These are phyloP conservation scores for Aureobasidium sp. DNA, from an alignment of 2,329 filamentous ascomycete genomes.

Conservation along the genomic window DNA sequence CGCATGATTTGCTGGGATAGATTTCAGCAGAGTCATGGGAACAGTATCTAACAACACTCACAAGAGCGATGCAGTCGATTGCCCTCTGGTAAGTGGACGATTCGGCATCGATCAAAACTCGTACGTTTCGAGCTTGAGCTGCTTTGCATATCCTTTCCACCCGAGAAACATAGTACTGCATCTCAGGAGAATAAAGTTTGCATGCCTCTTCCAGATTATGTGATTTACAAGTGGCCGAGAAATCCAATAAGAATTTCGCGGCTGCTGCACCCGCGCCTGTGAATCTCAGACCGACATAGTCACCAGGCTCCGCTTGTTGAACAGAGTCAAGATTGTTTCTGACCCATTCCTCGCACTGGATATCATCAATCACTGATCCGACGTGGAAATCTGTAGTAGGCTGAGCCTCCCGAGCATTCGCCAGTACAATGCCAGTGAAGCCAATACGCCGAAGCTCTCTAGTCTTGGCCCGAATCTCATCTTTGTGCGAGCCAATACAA, in stretches of 20 bases:
- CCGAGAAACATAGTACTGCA: background rate
- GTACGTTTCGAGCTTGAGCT: background rate
- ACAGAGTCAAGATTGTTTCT: constrained; percentile 1
- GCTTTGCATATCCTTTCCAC: background rate
- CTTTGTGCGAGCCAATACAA: background rate
- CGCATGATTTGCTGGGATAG: background rate
- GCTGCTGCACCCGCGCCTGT: constrained; percentile 3
- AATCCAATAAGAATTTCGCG: background rate
- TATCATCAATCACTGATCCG: background rate
- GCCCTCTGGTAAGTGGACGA: background rate
- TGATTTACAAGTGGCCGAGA: background rate
- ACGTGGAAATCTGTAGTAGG: background rate
- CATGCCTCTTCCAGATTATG: background rate
- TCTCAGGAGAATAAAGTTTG: background rate
- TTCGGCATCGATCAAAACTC: constrained; percentile 9
- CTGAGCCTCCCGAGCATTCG: constrained; percentile 6
- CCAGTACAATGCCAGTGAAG: constrained; percentile 8
- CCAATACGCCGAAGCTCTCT: background rate
- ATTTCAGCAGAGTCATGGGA: background rate
- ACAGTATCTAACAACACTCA: background rate
- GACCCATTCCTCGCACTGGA: background rate
- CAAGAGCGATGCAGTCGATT: background rate
- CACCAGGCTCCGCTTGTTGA: constrained; percentile 2
- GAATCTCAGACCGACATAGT: background rate
- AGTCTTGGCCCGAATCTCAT: background rate